Evolutionary conservation across 208 protist species (phyloP).

Genomic region (Wallacemonas sp.): DNA sequence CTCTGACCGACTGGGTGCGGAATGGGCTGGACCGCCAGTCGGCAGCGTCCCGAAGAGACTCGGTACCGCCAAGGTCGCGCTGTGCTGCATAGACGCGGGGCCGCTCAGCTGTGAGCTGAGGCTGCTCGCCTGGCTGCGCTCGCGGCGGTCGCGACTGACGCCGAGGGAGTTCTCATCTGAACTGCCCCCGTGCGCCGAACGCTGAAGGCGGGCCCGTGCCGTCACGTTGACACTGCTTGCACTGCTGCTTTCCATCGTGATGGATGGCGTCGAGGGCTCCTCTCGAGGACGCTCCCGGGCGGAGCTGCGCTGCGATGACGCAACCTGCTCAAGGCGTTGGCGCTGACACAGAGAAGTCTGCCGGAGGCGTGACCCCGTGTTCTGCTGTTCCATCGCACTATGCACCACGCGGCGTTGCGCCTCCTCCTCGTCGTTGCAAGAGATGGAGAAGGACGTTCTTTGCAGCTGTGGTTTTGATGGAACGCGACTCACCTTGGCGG

Average conservation of each 20-base stretch:
- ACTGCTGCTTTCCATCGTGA: constrained; percentile 4
- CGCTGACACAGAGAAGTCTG: no score
- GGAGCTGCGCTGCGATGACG: not conserved
- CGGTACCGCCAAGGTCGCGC: not conserved
- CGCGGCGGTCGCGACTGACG: not conserved
- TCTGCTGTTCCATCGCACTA: constrained; percentile 7
- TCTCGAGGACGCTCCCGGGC: not conserved
- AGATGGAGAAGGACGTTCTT: not conserved
- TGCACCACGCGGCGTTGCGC: constrained; percentile 4
- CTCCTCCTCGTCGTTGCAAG: not conserved
- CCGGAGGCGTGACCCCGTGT: not conserved
- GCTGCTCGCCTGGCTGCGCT: constrained; percentile 7
- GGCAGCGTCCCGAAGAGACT: not conserved
- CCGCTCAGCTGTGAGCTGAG: constrained; percentile 3
- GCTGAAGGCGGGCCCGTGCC: not conserved
- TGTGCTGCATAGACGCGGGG: not conserved
- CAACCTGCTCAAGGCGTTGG: not conserved
- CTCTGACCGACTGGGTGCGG: no score
- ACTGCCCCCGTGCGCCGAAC: not conserved
- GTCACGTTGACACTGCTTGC: not conserved
- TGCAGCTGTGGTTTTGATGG: not conserved
- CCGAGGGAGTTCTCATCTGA: not conserved
- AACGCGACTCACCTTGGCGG: constrained; percentile 5
- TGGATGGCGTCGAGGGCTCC: not conserved
- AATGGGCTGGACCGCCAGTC: no score